Evolutionary conservation across 768 basidiomycete species (phyloP).

Genomic region (Auriculariales sp.): DNA sequence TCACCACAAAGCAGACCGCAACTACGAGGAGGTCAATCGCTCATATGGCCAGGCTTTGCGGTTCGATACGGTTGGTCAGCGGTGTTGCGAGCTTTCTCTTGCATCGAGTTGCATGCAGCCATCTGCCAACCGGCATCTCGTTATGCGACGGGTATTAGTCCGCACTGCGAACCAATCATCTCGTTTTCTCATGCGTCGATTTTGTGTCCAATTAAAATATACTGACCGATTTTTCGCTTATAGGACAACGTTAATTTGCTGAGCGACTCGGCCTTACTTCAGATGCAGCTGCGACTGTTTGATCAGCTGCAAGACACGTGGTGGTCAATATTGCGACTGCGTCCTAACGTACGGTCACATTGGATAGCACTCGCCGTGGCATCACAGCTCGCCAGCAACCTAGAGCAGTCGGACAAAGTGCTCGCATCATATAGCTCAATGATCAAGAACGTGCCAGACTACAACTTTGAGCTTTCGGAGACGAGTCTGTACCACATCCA

Average conservation of each 20-base stretch:
- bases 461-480: conserved; percentile 78
- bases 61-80: conserved; percentile 63
- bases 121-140: too few species aligned
- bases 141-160: too few species aligned
- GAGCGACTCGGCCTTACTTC: conserved; percentile 77
- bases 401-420: conserved; percentile 51
- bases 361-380: conserved; percentile 87
- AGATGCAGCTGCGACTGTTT: conserved; percentile 74
- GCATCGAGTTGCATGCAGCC: too few species aligned
- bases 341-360: conserved; percentile 75
- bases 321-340: conserved; percentile 58
- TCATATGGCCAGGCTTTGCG: conserved; percentile 82
- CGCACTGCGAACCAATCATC: too few species aligned
- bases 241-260: conserved; percentile 93
- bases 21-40: conserved; percentile 87
- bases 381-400: conserved; percentile 69
- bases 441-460: conserved; percentile 65
- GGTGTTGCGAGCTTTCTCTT: neutral
- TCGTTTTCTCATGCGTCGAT: too few species aligned
- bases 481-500: conserved; percentile 62
- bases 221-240: conserved; percentile 3
- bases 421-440: conserved; percentile 57
- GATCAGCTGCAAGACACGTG: conserved; percentile 71
- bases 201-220: too few species aligned
- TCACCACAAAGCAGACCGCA: conserved; percentile 88